Conservation (phyloP, 495 filamentous ascomycete species). For the Penicillium steckii region DNA sequence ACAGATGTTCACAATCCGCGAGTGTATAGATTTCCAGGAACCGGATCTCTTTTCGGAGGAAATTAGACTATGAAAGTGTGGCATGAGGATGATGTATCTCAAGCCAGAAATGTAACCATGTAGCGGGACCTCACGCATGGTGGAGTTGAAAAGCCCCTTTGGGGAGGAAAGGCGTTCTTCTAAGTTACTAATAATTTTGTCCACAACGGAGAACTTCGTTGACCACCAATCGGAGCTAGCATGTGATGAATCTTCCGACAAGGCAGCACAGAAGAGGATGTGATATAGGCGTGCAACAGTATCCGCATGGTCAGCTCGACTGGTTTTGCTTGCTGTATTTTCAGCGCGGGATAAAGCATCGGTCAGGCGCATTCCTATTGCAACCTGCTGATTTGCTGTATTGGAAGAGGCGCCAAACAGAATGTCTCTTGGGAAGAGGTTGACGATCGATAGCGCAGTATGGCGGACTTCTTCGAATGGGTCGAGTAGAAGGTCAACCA, state of each 20-base stretch:
- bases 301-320: constrained; percentile 83
- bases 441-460: constrained; percentile 58
- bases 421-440: constrained; percentile 36
- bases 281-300: constrained; percentile 67
- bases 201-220: constrained; percentile 42
- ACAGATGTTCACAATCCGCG: constrained; percentile 56
- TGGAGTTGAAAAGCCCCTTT: constrained; percentile 55
- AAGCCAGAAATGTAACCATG: constrained; percentile 69
- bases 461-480: constrained; percentile 91
- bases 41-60: constrained; percentile 15
- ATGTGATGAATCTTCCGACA: constrained; percentile 1
- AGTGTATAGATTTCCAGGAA: constrained; percentile 47
- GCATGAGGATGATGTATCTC: constrained; percentile 43
- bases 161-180: constrained; percentile 57
- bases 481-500: constrained; percentile 78
- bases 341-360: constrained; percentile 39
- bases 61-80: constrained; percentile 36
- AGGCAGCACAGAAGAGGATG: constrained; percentile 48
- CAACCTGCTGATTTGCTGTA: not conserved
- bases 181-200: constrained; percentile 45
- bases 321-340: constrained; percentile 62
- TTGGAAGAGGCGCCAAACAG: constrained; percentile 14
- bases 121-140: constrained; percentile 63
- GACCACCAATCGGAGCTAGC: constrained; percentile 31
- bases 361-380: constrained; percentile 19